Conservation (phyloP, 2,329 filamentous ascomycete species). For the Ceratocystis huliohia region DNA sequence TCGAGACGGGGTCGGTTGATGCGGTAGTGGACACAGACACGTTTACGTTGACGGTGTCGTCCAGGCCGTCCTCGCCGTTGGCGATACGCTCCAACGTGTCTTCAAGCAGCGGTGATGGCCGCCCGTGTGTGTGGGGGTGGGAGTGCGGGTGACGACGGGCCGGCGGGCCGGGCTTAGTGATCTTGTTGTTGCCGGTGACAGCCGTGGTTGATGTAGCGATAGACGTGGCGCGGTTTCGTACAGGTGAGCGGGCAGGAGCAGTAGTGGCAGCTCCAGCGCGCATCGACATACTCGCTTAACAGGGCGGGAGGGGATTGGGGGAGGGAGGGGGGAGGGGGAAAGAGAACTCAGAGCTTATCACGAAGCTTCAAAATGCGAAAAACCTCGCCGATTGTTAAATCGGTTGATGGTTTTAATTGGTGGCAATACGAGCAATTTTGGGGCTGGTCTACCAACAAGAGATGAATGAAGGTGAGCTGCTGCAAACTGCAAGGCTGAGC, state of each 20-base stretch:
- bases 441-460: no score
- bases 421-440: no score
- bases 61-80: slow-evolving; percentile 6
- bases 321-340: not conserved
- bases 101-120: slow-evolving; percentile 18
- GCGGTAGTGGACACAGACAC: not conserved
- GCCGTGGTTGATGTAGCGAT: slow-evolving; percentile 9
- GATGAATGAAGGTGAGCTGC: not conserved
- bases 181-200: slow-evolving; percentile 13
- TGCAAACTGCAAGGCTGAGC: not conserved
- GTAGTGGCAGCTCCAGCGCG: slow-evolving; percentile 15
- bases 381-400: no score
- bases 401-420: no score
- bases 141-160: slow-evolving; percentile 10
- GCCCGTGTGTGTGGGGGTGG: not conserved
- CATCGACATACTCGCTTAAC: slow-evolving; percentile 14
- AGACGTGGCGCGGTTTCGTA: slow-evolving; percentile 10
- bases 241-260: slow-evolving; percentile 13
- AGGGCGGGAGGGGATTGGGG: not conserved
- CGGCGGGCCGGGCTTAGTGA: slow-evolving; percentile 16
- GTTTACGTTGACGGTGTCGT: slow-evolving; percentile 2
- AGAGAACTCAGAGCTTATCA: not conserved
- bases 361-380: no score
- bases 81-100: slow-evolving; percentile 17
- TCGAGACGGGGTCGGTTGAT: not conserved